Evolutionary conservation across 164 flowering plant genomes (phyloP).

Genomic region (Aristolochia contorta): DNA sequence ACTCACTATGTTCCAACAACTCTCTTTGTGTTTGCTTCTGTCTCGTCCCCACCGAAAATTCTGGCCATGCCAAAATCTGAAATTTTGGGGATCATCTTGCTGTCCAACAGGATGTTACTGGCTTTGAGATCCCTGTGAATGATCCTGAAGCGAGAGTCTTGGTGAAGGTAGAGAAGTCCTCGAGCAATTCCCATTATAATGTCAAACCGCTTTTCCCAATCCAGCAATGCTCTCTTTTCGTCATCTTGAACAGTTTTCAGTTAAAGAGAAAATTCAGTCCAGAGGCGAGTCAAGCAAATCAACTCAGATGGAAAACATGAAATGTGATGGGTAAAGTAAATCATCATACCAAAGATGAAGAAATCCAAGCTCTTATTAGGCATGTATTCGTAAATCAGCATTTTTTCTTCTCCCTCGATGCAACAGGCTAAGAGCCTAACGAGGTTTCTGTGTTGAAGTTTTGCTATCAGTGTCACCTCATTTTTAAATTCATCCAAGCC

Average conservation of each 20-base stretch:
- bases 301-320: not conserved
- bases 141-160: slow-evolving; percentile 38
- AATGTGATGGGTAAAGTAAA: not conserved
- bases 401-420: slow-evolving; percentile 23
- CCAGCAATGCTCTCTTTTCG: slow-evolving; percentile 2
- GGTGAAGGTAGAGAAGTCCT: slow-evolving; percentile 52
- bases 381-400: slow-evolving; percentile 42
- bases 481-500: slow-evolving; percentile 35
- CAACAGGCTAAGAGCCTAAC: slow-evolving; percentile 40
- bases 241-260: not conserved
- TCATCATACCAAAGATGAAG: slow-evolving; percentile 13
- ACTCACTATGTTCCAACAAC: slow-evolving; percentile 36
- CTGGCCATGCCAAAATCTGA: slow-evolving; percentile 45
- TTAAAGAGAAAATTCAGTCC: not conserved
- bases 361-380: slow-evolving; percentile 33
- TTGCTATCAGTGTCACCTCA: slow-evolving; percentile 30
- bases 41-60: slow-evolving; percentile 23
- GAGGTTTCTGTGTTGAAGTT: slow-evolving; percentile 49
- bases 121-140: slow-evolving; percentile 56
- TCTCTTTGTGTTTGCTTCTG: slow-evolving; percentile 15
- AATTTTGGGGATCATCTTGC: slow-evolving; percentile 35
- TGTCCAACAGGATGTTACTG: slow-evolving; percentile 41
- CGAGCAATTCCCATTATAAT: slow-evolving; percentile 35
- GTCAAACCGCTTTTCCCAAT: slow-evolving; percentile 19
- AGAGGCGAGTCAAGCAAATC: not conserved